Percentiles rank a stretch among this genome's conserved stretches.
Evolutionary conservation across 257 asterid genomes (phyloP).

Genomic region (Orobanche coerulescens): DNA sequence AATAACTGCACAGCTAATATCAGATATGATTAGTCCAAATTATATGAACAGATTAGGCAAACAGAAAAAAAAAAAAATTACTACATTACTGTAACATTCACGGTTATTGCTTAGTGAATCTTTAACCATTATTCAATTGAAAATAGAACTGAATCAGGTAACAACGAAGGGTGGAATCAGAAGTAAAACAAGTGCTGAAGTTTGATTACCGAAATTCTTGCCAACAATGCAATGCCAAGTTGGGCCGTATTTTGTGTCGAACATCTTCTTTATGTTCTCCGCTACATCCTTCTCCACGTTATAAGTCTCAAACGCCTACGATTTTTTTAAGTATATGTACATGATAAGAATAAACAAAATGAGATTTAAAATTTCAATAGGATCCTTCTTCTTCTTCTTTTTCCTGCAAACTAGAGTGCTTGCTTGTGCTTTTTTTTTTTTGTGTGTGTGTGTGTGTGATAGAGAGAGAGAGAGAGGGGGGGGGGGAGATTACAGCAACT

Average conservation of each 20-base stretch:
- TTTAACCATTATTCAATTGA: constrained; percentile 1
- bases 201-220: constrained; percentile 77
- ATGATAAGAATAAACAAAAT: too few relatives aligned
- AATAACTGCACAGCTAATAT: too few relatives aligned
- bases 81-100: not conserved
- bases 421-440: too few relatives aligned
- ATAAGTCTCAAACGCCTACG: too few relatives aligned
- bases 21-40: too few relatives aligned
- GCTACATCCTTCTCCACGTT: constrained; percentile 95
- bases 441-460: too few relatives aligned
- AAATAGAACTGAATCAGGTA: constrained; percentile 3
- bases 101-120: not conserved
- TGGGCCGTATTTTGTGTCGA: constrained; percentile 87
- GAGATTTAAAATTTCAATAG: too few relatives aligned
- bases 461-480: constrained; percentile 6
- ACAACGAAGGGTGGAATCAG: not conserved
- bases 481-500: constrained; percentile 49
- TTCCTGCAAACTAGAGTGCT: too few relatives aligned
- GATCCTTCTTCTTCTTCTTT: too few relatives aligned
- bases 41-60: too few relatives aligned
- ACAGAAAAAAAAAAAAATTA: not conserved
- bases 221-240: constrained; percentile 99
- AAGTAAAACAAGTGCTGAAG: too few relatives aligned
- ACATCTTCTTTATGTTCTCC: constrained; percentile 87
- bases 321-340: too few relatives aligned